Conservation (phyloP, 2,329 filamentous ascomycete species). For the Lachnellula willkommii region DNA sequence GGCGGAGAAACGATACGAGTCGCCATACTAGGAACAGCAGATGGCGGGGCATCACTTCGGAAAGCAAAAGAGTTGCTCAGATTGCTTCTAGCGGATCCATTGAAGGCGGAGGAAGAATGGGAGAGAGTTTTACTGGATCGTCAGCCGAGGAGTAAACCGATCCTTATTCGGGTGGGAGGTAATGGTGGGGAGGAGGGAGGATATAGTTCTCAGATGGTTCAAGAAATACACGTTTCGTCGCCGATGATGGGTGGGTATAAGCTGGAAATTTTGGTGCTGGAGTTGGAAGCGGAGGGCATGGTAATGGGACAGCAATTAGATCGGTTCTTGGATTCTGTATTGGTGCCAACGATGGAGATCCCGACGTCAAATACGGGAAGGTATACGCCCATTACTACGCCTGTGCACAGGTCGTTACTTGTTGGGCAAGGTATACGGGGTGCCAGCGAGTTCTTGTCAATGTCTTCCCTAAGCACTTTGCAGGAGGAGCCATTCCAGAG, state of each 20-base stretch:
- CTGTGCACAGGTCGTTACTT: slow-evolving; percentile 76
- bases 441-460: slow-evolving; percentile 32
- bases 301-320: slow-evolving; percentile 35
- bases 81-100: slow-evolving; percentile 64
- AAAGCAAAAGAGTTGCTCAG: slow-evolving; percentile 62
- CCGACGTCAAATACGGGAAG: slow-evolving; percentile 58
- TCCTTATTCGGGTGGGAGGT: slow-evolving; percentile 55
- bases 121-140: slow-evolving; percentile 50
- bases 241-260: slow-evolving; percentile 55
- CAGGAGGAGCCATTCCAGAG: slow-evolving; percentile 34
- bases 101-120: slow-evolving; percentile 59
- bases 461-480: slow-evolving; percentile 37
- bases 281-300: slow-evolving; percentile 44
- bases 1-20: slow-evolving; percentile 55
- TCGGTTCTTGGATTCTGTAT: slow-evolving; percentile 56
- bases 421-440: slow-evolving; percentile 69
- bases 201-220: slow-evolving; percentile 44
- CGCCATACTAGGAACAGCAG: slow-evolving; percentile 47
- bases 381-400: slow-evolving; percentile 65
- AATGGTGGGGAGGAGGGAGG: slow-evolving; percentile 25
- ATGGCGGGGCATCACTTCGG: slow-evolving; percentile 33
- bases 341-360: slow-evolving; percentile 73
- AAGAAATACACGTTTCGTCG: slow-evolving; percentile 58
- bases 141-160: slow-evolving; percentile 45
- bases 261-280: slow-evolving; percentile 58